Evolutionary conservation across 2,329 filamentous ascomycete species (phyloP), one percentile per base, ranked within the genome.

Genomic region (Pseudogymnoascus verrucosus): DNA sequence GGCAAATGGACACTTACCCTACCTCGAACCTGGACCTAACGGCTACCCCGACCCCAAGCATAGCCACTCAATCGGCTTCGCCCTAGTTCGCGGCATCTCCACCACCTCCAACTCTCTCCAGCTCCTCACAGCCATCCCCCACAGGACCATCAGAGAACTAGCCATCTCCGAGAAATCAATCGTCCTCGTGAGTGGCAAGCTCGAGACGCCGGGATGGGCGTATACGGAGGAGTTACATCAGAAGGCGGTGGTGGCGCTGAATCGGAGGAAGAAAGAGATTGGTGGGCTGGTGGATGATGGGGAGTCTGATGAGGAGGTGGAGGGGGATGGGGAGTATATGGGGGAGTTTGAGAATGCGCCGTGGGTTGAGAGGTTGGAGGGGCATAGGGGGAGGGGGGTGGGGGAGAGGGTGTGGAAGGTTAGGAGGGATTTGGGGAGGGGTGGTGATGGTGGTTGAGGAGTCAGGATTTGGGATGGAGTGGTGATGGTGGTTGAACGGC

Each of bases 11-110:
- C 78, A 78, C 0, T 77, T 92, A 1, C 89, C 89, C 0, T 85
- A 86, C 65, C 81, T 92, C 64, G 75, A 80, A 14, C 83, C 85
- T 19, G 71, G 78, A 1, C 75, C 78, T 23, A 79, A 81, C n/a
- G 77, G 78, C 2, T 78, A 80, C 0, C 79, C 90, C 0, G 79
- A 89, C 67, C 88, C 89, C 0, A 74, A 72, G 28, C 77, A 82
- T 69, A 88, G 84, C 0, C 78, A 78, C 21, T 79, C 83, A 12
- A 73, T 91, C 3, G 89, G 88, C 1, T 77, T 90, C 1, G 88
- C 83, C 0, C 78, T 93, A 7, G 74, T 95, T n/a, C 83, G 89
- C 1, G 88, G 86, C 4, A 84, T 93, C 64, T 87, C 93, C 70
- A 70, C 76, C 0, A 71, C 74, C 21, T 78, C 75, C 0, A 76